Conservation (phyloP, 2,329 filamentous ascomycete genomes). For the Rhynchosporium graminicola region DNA sequence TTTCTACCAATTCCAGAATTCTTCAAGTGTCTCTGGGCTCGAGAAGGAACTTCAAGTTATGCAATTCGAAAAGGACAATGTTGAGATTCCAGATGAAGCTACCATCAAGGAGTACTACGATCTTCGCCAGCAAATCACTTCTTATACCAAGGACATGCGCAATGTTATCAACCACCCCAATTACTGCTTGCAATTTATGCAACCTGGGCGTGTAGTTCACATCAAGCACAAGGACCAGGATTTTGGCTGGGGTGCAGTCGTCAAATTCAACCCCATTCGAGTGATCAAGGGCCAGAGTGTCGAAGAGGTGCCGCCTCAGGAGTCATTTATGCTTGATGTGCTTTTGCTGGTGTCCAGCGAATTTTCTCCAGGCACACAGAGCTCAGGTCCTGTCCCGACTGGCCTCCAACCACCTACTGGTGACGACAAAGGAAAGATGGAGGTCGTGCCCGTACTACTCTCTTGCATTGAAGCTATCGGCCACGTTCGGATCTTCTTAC, state of each 20-base stretch:
- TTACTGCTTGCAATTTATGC: constrained; percentile 81
- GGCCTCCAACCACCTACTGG: constrained; percentile 60
- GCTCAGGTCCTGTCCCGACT: constrained; percentile 65
- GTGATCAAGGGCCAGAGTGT: constrained; percentile 64
- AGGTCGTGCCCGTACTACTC: constrained; percentile 83
- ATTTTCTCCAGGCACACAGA: constrained; percentile 52
- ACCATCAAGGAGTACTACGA: constrained; percentile 95
- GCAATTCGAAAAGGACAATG: constrained; percentile 71
- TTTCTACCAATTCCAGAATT: constrained; percentile 98
- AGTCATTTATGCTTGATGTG: constrained; percentile 82
- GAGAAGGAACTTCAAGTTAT: constrained; percentile 82
- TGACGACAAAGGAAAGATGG: constrained; percentile 69
- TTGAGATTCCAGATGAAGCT: constrained; percentile 81
- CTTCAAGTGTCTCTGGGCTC: constrained; percentile 77
- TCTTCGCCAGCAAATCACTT: constrained; percentile 78
- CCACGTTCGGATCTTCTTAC: constrained; percentile 80
- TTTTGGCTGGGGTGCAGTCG: constrained; percentile 92
- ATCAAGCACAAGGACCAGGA: constrained; percentile 79
- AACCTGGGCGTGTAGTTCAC: constrained; percentile 82
- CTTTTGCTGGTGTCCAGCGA: constrained; percentile 64
- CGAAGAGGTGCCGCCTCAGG: constrained; percentile 70
- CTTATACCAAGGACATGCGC: constrained; percentile 85
- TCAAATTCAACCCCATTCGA: constrained; percentile 69
- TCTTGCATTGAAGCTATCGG: constrained; percentile 83
- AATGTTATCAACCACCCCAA: constrained; percentile 89